Evolutionary conservation across 176 grass and related monocot genomes (phyloP).

Genomic region (Alopecurus myosuroides): DNA sequence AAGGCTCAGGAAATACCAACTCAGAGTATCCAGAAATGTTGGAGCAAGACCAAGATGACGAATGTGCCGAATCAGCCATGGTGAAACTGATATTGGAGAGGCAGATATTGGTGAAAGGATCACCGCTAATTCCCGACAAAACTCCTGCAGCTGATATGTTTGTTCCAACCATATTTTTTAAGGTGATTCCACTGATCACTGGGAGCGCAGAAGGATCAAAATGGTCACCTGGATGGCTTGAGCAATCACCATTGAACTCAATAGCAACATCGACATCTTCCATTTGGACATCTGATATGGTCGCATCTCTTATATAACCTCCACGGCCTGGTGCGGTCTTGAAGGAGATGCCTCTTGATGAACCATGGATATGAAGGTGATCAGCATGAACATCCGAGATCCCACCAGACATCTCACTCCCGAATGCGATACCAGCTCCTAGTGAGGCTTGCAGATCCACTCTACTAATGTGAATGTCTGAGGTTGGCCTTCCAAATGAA

Average conservation of each 20-base stretch:
- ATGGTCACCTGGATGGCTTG: constrained; percentile 48
- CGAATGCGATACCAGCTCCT: constrained; percentile 67
- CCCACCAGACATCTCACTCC: constrained; percentile 86
- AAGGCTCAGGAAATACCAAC: constrained; percentile 58
- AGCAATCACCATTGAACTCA: constrained; percentile 55
- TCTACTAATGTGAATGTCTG: constrained; percentile 53
- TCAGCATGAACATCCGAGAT: constrained; percentile 50
- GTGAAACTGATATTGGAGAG: constrained; percentile 62
- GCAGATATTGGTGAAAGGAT: constrained; percentile 72
- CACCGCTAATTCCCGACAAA: constrained; percentile 62
- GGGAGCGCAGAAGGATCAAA: constrained; percentile 59
- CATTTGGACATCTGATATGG: constrained; percentile 67
- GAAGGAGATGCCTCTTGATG: constrained; percentile 59
- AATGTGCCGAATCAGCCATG: constrained; percentile 29
- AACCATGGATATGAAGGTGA: constrained; percentile 48
- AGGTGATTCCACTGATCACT: constrained; percentile 46
- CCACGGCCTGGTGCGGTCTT: constrained; percentile 65
- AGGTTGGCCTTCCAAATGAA: constrained; percentile 50
- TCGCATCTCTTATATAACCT: constrained; percentile 60
- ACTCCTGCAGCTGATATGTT: constrained; percentile 53
- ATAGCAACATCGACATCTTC: constrained; percentile 54
- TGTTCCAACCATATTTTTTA: constrained; percentile 64
- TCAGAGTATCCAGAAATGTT: constrained; percentile 70
- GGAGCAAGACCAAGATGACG: constrained; percentile 60
- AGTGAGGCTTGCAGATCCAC: constrained; percentile 52